phyloP scores from a whole-genome alignment of 2,329 filamentous ascomycete genomes.

The Phoma herbarum region DNA sequence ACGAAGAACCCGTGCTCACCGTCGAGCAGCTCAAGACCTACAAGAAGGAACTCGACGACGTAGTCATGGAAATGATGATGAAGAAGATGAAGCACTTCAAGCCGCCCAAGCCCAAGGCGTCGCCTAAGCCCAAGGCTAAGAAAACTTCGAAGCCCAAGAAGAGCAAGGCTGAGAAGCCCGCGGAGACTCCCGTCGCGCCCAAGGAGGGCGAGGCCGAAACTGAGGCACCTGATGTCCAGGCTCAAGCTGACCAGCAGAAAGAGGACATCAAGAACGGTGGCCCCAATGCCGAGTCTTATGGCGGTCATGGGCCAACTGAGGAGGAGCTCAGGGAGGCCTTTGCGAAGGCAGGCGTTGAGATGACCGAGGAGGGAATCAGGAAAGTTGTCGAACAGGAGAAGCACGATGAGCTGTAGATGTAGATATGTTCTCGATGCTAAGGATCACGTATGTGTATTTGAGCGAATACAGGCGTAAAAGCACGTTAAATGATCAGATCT shows the following conservation, averaged over 20 bases:
- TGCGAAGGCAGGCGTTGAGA: conserved; percentile 44
- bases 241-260: conserved; percentile 44
- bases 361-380: conserved; percentile 37
- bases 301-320: conserved; percentile 37
- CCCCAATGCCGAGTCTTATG: conserved; percentile 20
- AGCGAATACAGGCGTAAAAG: neutral
- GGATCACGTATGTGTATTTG: neutral
- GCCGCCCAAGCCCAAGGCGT: conserved; percentile 51
- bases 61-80: conserved; percentile 73
- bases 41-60: conserved; percentile 75
- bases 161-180: conserved; percentile 34
- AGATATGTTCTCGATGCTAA: neutral
- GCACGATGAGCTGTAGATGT: conserved; percentile 33
- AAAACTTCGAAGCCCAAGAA: conserved; percentile 33
- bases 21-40: conserved; percentile 72
- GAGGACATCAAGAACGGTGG: conserved; percentile 26
- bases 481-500: too few relatives aligned
- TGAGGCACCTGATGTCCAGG: conserved; percentile 27
- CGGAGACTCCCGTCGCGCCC: conserved; percentile 30
- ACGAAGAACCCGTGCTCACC: conserved; percentile 79
- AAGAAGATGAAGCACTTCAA: conserved; percentile 59
- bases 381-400: conserved; percentile 51
- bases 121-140: conserved; percentile 49
- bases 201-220: conserved; percentile 46
- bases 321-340: conserved; percentile 44